Percentiles rank a stretch among this genome's conserved stretches.
Conservation (phyloP, 345 rosid species). For the Hirschfeldia incana region DNA sequence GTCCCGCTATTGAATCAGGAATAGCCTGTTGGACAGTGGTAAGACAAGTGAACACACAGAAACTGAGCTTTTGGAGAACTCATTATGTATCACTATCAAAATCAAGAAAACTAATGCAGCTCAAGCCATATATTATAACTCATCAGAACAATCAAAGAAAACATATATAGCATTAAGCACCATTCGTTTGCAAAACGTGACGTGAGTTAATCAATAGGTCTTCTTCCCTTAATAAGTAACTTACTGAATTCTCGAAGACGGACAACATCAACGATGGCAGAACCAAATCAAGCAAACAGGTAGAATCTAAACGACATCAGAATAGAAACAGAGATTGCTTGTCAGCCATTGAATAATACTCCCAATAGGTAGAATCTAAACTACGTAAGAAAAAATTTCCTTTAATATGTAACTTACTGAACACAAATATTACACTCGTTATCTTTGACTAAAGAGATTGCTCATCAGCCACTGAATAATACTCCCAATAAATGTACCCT, state of each 20-base stretch:
- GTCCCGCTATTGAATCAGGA: constrained; percentile 92
- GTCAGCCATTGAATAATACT: too few species aligned
- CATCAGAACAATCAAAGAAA: constrained; percentile 18
- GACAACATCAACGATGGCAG: background rate
- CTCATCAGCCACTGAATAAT: background rate
- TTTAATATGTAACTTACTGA: too few species aligned
- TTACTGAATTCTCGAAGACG: background rate
- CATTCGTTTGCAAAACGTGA: constrained; percentile 6
- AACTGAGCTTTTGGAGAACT: background rate
- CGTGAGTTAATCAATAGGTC: too few species aligned
- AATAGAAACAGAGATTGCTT: background rate
- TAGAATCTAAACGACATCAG: background rate
- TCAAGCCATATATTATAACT: background rate
- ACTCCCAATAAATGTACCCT: background rate
- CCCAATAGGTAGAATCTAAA: too few species aligned
- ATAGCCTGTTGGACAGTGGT: constrained; percentile 52
- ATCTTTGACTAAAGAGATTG: background rate
- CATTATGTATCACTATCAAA: background rate
- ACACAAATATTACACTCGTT: too few species aligned
- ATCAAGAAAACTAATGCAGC: background rate
- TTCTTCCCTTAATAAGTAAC: too few species aligned
- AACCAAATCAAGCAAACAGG: background rate
- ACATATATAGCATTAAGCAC: background rate
- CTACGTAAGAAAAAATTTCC: too few species aligned
- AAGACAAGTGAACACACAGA: background rate